Conservation (phyloP, 257 asterid genomes). For the Capsicum baccatum region DNA sequence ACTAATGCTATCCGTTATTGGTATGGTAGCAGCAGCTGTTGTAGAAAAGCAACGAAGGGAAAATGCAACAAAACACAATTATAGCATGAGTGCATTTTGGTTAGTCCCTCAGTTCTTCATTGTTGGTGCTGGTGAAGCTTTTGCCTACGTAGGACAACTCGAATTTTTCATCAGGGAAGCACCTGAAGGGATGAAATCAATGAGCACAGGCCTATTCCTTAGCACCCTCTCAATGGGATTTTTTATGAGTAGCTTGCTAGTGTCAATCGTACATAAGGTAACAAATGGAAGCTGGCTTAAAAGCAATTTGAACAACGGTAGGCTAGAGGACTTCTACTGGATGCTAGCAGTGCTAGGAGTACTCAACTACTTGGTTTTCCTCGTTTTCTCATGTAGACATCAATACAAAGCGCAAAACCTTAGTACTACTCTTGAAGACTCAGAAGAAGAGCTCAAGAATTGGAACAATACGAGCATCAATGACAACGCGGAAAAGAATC, state of each 20-base stretch:
- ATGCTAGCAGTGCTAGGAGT: slow-evolving; percentile 70
- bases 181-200: slow-evolving; percentile 82
- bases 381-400: slow-evolving; percentile 64
- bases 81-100: slow-evolving; percentile 68
- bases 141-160: slow-evolving; percentile 88
- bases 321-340: slow-evolving; percentile 73
- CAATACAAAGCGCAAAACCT: slow-evolving; percentile 67
- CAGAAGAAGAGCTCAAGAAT: slow-evolving; percentile 44
- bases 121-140: slow-evolving; percentile 89
- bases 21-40: slow-evolving; percentile 71
- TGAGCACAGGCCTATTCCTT: slow-evolving; percentile 83
- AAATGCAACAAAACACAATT: neutral
- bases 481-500: slow-evolving; percentile 19
- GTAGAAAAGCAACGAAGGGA: slow-evolving; percentile 59
- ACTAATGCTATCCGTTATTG: slow-evolving; percentile 60
- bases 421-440: slow-evolving; percentile 35
- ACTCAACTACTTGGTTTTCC: slow-evolving; percentile 53
- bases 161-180: slow-evolving; percentile 85
- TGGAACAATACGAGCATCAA: slow-evolving; percentile 28
- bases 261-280: slow-evolving; percentile 57
- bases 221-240: slow-evolving; percentile 78
- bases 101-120: slow-evolving; percentile 78
- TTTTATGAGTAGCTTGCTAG: slow-evolving; percentile 73
- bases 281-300: slow-evolving; percentile 62
- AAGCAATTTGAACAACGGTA: slow-evolving; percentile 60